These are phyloP conservation scores for Asterionellopsis glacialis DNA, from an alignment of 108 stramenopile species.

Conservation along the genomic window DNA sequence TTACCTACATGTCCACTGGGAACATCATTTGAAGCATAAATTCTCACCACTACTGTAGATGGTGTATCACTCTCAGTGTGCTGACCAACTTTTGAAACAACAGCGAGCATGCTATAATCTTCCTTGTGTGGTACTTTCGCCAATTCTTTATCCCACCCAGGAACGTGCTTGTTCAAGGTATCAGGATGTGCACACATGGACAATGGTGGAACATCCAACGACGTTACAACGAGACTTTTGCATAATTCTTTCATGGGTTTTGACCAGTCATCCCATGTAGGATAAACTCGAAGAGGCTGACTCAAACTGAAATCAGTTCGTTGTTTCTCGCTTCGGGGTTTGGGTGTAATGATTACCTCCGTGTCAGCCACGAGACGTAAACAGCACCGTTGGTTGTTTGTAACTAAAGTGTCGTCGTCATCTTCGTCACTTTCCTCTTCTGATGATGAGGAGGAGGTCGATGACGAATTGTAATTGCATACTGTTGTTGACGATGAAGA, in stretches of 20 bases:
- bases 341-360: constrained; percentile 65
- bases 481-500: too few species aligned
- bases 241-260: background rate
- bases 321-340: constrained; percentile 30
- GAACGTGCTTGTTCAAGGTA: constrained; percentile 8
- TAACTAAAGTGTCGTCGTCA: background rate
- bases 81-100: too few species aligned
- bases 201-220: background rate
- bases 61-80: too few species aligned
- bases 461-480: background rate
- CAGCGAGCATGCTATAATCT: too few species aligned
- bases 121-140: too few species aligned
- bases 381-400: constrained; percentile 9
- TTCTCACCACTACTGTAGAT: too few species aligned
- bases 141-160: too few species aligned
- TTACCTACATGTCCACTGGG: constrained; percentile 15
- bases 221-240: too few species aligned
- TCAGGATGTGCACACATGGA: constrained; percentile 20
- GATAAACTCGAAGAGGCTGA: constrained; percentile 17
- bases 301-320: background rate
- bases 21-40: background rate
- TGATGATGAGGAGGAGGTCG: constrained; percentile 6
- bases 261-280: constrained; percentile 17
- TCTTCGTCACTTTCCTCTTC: background rate
- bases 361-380: constrained; percentile 59